A percentile compares a stretch with the other conserved stretches of the same genome.
Evolutionary conservation across 345 rosid species (phyloP).

Genomic region (rapeseed (Brassica napus)): DNA sequence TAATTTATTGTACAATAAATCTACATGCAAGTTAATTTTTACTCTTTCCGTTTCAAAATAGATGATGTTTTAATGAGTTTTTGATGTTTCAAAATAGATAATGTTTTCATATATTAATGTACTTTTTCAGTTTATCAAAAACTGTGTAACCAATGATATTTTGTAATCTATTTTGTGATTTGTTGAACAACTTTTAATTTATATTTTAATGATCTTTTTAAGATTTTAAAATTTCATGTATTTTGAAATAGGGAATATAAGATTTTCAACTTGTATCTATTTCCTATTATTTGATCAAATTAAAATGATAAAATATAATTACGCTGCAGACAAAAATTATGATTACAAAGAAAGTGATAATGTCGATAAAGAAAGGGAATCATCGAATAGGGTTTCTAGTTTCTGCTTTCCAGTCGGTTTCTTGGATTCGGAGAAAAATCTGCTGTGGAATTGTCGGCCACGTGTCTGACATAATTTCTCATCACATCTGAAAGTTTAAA

Average conservation of each 20-base stretch:
- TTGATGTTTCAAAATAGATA: no score
- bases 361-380: constrained; percentile 18
- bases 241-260: no score
- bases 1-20: background rate
- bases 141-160: no score
- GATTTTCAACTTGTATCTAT: background rate
- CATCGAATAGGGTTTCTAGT: constrained; percentile 24
- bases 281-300: background rate
- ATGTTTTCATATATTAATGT: no score
- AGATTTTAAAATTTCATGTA: no score
- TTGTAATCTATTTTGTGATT: no score
- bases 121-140: no score
- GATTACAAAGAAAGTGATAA: background rate
- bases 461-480: constrained; percentile 26
- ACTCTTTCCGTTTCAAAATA: no score
- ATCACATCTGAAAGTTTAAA: constrained; percentile 23
- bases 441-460: constrained; percentile 39
- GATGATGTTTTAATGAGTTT: no score
- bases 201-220: no score
- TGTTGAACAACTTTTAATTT: no score
- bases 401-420: constrained; percentile 13
- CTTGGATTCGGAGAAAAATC: constrained; percentile 23
- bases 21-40: background rate
- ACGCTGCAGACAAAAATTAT: constrained; percentile 4
- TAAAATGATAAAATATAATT: background rate